Conservation (phyloP, 2,329 filamentous ascomycete species). For the Orbilia javanica region DNA sequence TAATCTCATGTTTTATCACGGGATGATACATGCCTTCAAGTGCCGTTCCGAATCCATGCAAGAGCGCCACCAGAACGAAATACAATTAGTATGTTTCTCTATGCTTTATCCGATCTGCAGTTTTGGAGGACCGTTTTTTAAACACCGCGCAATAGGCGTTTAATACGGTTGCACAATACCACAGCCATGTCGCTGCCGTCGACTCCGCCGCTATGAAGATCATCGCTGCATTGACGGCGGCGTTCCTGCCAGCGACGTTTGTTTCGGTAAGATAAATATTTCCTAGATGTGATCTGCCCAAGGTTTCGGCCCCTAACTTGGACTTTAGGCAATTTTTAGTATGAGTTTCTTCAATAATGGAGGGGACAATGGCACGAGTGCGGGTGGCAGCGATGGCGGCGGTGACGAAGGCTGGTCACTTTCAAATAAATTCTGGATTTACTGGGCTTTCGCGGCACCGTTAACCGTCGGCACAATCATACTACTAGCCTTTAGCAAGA, state of each 20-base stretch:
- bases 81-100: slow-evolving; percentile 13
- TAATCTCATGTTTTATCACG: slow-evolving; percentile 44
- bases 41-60: slow-evolving; percentile 52
- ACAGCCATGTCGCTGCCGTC: slow-evolving; percentile 29
- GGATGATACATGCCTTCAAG: slow-evolving; percentile 50
- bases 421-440: slow-evolving; percentile 48
- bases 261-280: slow-evolving; percentile 35
- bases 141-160: slow-evolving; percentile 19
- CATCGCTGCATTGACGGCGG: slow-evolving; percentile 42
- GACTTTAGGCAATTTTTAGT: slow-evolving; percentile 45
- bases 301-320: neutral
- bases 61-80: slow-evolving; percentile 49
- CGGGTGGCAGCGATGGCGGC: neutral
- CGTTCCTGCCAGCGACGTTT: slow-evolving; percentile 49
- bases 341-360: slow-evolving; percentile 57
- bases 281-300: neutral
- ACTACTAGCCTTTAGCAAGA: neutral
- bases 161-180: slow-evolving; percentile 50
- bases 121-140: neutral
- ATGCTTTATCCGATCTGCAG: neutral
- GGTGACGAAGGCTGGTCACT: slow-evolving; percentile 28
- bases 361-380: slow-evolving; percentile 3
- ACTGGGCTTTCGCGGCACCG: slow-evolving; percentile 49
- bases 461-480: slow-evolving; percentile 24
- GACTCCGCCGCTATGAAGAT: slow-evolving; percentile 44